Evolutionary conservation across 2,329 filamentous ascomycete genomes (phyloP).

Genomic region (Aureobasidium sp.): DNA sequence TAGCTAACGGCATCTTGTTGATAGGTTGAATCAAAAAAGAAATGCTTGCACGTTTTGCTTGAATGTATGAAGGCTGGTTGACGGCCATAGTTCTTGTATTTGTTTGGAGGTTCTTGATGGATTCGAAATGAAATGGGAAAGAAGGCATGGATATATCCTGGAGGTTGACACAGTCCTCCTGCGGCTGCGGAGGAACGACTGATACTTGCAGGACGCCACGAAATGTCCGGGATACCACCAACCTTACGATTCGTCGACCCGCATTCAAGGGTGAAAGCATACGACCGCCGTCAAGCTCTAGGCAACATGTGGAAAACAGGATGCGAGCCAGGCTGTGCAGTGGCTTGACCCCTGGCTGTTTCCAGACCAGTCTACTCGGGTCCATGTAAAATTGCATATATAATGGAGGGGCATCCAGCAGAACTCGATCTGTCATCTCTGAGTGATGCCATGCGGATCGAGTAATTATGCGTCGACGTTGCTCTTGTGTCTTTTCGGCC

Average conservation of each 20-base stretch:
- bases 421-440: background rate
- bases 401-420: background rate
- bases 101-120: background rate
- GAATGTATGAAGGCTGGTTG: background rate
- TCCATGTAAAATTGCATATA: background rate
- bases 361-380: background rate
- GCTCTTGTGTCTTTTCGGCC: background rate
- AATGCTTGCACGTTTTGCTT: slow-evolving; percentile 12
- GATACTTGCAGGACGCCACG: slow-evolving; percentile 10
- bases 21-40: background rate
- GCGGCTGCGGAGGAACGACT: background rate
- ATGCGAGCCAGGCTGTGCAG: background rate
- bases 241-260: background rate
- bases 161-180: background rate
- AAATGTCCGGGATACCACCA: background rate
- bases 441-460: background rate
- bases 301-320: background rate
- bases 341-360: slow-evolving; percentile 2
- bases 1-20: background rate
- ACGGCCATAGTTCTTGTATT: slow-evolving; percentile 9
- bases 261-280: background rate
- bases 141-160: background rate
- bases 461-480: background rate
- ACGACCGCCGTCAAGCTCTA: background rate
- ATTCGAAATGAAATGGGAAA: background rate